Percentiles rank a stretch among this genome's conserved stretches.
Evolutionary conservation across 2,329 filamentous ascomycete genomes (phyloP).

Genomic region (Fusarium sp.): DNA sequence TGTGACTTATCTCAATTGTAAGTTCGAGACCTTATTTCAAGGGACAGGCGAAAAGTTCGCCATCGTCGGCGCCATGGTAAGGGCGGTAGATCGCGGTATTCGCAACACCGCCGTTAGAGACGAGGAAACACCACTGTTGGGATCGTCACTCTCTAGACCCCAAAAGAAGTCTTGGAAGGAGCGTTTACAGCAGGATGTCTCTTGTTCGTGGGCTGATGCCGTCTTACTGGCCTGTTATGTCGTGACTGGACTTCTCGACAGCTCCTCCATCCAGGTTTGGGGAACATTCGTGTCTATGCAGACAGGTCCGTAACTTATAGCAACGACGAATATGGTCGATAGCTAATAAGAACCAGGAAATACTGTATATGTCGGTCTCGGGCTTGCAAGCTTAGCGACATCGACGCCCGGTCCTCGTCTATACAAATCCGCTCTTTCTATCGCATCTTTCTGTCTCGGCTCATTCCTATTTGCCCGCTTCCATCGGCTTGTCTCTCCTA

Average conservation of each 20-base stretch:
- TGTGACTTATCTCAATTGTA: not conserved
- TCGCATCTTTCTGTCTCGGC: constrained; percentile 76
- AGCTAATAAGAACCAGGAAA: constrained; percentile 61
- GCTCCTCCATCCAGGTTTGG: constrained; percentile 79
- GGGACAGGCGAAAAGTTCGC: too few relatives aligned
- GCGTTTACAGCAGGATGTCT: constrained; percentile 24
- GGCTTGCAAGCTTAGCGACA: constrained; percentile 48
- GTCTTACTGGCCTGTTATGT: constrained; percentile 77
- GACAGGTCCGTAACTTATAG: constrained; percentile 64
- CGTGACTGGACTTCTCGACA: constrained; percentile 81
- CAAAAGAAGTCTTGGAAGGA: not conserved
- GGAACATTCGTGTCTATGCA: constrained; percentile 87
- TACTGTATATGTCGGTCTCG: constrained; percentile 81
- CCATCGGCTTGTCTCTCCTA: constrained; percentile 68
- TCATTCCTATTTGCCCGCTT: constrained; percentile 76
- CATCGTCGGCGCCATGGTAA: constrained; percentile 1
- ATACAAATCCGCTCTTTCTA: constrained; percentile 65
- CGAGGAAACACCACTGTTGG: constrained; percentile 36
- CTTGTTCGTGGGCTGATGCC: constrained; percentile 70
- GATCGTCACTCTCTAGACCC: not conserved
- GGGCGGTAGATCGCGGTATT: not conserved
- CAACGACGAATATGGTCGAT: not conserved
- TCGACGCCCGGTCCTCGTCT: constrained; percentile 63
- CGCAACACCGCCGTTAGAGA: not conserved
- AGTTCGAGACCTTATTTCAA: rapidly evolving